Evolutionary conservation across 164 flowering plant species (phyloP), one percentile per base, ranked within the genome.

Genomic region (Pachysandra terminalis): DNA sequence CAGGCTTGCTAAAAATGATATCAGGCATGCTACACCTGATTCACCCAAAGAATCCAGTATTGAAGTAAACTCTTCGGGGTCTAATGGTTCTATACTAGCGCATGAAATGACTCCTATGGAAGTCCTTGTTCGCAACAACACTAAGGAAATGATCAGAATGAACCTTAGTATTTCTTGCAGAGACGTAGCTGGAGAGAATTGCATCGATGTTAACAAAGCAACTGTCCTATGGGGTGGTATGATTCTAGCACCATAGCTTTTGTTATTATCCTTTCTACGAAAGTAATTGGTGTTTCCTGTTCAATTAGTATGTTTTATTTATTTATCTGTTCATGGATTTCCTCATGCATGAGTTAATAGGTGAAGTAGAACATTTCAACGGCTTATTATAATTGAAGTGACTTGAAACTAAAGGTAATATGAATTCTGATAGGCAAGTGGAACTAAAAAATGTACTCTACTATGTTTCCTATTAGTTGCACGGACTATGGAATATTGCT

Each of bases 111-210:
- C 90, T 64, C 90, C 96, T 5, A 84, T 96, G 89, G 98, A 96
- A 71, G 91, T 96, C 77, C 74, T 96, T 63, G 96, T 96, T 69
- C 91, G 97, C 51, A 96, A 96, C 73, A 93, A 96, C 82, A 90
- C 99, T 0, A 93, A 75, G 72, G 97, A 93, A 64, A 64, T 65
- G 71, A 90, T 96, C 77, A 85, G 67, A 71, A 82, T 96, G 84
- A 86, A 77, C 71, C 90, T 96, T 61, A 87, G 87, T 62, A 76
- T 96, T 62, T 81, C 90, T 48, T 96, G 98, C 86, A 85, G 91
- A 80, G 99, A 96, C 76, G 97, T 96, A 17, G 96, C 98, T 51
- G 99, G 99, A 27, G 89, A 89, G 67, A 96, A 91, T 75, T 93
- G 99, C 69, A 59, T 88, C 0, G 97, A 96, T 59, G 96, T 96